Evolutionary conservation across 306 rosid species (phyloP).

Genomic region (Albizia julibrissin): DNA sequence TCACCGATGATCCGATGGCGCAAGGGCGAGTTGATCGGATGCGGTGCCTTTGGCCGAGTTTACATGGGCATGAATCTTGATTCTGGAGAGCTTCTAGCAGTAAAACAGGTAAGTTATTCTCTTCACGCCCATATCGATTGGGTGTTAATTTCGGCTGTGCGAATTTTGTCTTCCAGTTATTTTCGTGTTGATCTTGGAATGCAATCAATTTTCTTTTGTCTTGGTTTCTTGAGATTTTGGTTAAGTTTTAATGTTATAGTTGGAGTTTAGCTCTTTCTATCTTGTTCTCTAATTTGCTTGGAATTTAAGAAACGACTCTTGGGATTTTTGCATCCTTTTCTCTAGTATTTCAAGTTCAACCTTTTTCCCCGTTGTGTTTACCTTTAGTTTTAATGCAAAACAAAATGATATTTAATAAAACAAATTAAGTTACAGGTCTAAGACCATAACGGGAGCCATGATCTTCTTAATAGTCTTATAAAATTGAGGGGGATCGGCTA

Average conservation of each 20-base stretch:
- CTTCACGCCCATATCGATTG: not conserved
- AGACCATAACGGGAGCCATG: not conserved
- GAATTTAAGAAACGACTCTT: conserved; percentile 16
- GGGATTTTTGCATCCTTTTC: not conserved
- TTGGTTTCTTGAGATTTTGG: not conserved
- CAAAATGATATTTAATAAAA: no score
- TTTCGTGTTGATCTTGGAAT: not conserved
- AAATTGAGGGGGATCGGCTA: not conserved
- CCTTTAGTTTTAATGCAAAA: no score
- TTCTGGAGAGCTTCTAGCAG: conserved; percentile 98
- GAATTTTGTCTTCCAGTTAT: not conserved
- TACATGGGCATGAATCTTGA: conserved; percentile 99
- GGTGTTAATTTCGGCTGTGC: not conserved
- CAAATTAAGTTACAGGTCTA: not conserved
- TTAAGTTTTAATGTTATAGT: not conserved
- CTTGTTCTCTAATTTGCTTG: conserved; percentile 11
- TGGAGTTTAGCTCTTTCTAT: conserved; percentile 6
- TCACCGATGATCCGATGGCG: conserved; percentile 93
- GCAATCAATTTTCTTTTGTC: not conserved
- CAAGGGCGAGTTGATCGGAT: conserved; percentile 96
- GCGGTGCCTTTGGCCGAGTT: conserved; percentile 98
- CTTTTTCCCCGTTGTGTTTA: not conserved
- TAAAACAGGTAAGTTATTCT: conserved; percentile 69
- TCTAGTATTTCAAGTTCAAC: not conserved
- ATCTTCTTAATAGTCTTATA: not conserved